Percentiles rank a stretch among this genome's conserved stretches.
phyloP scores from a whole-genome alignment of 306 rosid genomes.

The Lotus japonicus region DNA sequence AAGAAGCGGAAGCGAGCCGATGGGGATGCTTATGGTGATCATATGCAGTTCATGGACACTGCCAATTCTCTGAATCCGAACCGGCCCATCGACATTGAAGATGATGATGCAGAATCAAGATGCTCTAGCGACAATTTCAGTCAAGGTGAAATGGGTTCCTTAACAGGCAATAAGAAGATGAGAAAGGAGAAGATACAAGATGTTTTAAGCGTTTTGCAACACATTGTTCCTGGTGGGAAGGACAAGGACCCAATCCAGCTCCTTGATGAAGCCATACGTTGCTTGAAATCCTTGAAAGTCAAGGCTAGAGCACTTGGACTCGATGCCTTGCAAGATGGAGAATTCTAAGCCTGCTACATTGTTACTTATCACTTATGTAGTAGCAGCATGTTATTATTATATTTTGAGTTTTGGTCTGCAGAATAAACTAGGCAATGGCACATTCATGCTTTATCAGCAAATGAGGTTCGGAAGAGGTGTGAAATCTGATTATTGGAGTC shows the following conservation, averaged over 20 bases:
- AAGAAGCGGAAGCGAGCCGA: constrained; percentile 64
- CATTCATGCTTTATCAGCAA: neutral
- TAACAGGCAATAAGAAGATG: constrained; percentile 41
- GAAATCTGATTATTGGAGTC: neutral
- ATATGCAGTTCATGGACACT: constrained; percentile 43
- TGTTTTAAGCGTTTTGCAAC: constrained; percentile 59
- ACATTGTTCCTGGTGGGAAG: constrained; percentile 68
- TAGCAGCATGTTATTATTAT: neutral
- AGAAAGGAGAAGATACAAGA: constrained; percentile 69
- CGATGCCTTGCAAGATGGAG: constrained; percentile 32
- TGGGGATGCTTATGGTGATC: constrained; percentile 23
- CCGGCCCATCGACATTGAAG: constrained; percentile 28
- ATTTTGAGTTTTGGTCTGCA: constrained; percentile 13
- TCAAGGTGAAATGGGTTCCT: constrained; percentile 27
- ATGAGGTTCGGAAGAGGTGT: too few relatives aligned
- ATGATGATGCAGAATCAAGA: constrained; percentile 70
- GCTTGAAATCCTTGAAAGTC: constrained; percentile 61
- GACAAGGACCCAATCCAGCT: constrained; percentile 68
- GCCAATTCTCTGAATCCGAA: constrained; percentile 49
- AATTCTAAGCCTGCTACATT: neutral
- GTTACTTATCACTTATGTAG: neutral
- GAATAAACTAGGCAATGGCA: constrained; percentile 31
- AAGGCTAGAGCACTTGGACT: constrained; percentile 60
- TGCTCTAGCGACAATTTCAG: constrained; percentile 39
- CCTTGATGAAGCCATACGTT: constrained; percentile 78